Base-by-base conservation (phyloP, 208 protist genomes). In the Acanthamoeba divionensis region DNA sequence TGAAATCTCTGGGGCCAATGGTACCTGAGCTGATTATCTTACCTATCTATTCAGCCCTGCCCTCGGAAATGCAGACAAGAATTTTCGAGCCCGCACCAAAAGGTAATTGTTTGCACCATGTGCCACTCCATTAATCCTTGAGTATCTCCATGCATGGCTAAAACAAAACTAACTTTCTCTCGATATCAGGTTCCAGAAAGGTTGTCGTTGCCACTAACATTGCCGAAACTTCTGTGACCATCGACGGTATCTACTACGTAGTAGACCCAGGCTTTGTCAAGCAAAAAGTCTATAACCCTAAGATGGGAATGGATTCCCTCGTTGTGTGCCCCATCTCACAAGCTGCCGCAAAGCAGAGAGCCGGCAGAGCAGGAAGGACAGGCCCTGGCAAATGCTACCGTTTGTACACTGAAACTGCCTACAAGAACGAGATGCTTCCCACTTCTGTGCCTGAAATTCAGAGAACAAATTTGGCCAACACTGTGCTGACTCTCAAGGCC, bases 151-250 rank as follows among this genome's bases (percentile, higher is more conserved):
- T 8, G 8, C 41, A 44, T 69, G 8, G 62, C 8, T 10, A 18
- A 69, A 8, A 44, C 62, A 69, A 8, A 26, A 33, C 18, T 69
- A 13, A n/a, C n/a, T 85, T n/a, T 41, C 45, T 29, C n/a, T n/a
- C n/a, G n/a, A n/a, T n/a, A 50, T 24, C 57, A 9, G 24, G 10
- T 88, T 26, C 4, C 2, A 94, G 98, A 57, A 99, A 99, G 92
- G 94, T 98, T 24, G 97, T 99, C 38, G 95, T 99, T 44, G 98
- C 98, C 0, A 99, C 99, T 31, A 99, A 99, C 93, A 99, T 99
- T 93, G 99, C 99, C 45, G 99, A 99, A 88, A 99, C 99, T 2
- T 99, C 98, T 45, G 96, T 99, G 75, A 99, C 99, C 0, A 99
- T 99, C 86, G 98, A 99, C 93, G 98, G 98, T 69, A 97, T 99